phyloP scores from a whole-genome alignment of 2,329 filamentous ascomycete genomes.

The Xylaria polymorpha region DNA sequence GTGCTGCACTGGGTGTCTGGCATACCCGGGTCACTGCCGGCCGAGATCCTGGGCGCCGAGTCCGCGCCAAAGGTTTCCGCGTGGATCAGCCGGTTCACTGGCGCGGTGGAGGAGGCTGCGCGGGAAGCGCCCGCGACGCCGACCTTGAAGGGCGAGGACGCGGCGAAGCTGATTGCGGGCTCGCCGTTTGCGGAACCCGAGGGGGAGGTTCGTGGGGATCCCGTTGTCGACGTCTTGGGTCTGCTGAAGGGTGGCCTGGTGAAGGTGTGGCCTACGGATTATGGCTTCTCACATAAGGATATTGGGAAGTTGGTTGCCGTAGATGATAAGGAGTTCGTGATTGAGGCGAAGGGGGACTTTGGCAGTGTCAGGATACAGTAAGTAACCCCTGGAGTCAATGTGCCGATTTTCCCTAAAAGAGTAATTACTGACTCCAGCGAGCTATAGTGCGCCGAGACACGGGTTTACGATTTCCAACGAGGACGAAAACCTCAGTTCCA shows the following conservation, averaged over 20 bases:
- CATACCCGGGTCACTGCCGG: slow-evolving; percentile 64
- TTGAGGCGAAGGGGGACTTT: slow-evolving; percentile 60
- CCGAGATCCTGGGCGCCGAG: slow-evolving; percentile 61
- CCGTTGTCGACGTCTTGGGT: slow-evolving; percentile 56
- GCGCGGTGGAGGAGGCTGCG: slow-evolving; percentile 58
- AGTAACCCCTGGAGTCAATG: no score
- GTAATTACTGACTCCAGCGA: no score
- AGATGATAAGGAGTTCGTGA: slow-evolving; percentile 65
- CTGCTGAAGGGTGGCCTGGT: slow-evolving; percentile 66
- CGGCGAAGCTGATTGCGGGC: slow-evolving; percentile 59
- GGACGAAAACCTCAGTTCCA: slow-evolving; percentile 42
- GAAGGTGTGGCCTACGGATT: slow-evolving; percentile 71
- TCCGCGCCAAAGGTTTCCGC: slow-evolving; percentile 70
- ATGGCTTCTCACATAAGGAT: slow-evolving; percentile 69
- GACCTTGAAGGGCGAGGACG: slow-evolving; percentile 65
- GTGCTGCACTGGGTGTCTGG: slow-evolving; percentile 73
- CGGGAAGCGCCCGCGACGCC: slow-evolving; percentile 51
- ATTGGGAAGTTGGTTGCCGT: slow-evolving; percentile 66
- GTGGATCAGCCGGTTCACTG: slow-evolving; percentile 73
- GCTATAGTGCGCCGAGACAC: slow-evolving; percentile 69
- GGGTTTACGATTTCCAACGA: slow-evolving; percentile 63
- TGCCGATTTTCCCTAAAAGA: no score
- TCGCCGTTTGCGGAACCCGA: slow-evolving; percentile 59
- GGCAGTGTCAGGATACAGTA: slow-evolving; percentile 67
- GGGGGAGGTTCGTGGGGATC: slow-evolving; percentile 62